Evolutionary conservation across 2,329 filamentous ascomycete genomes (phyloP).

Genomic region (Pseudogymnoascus sp.): DNA sequence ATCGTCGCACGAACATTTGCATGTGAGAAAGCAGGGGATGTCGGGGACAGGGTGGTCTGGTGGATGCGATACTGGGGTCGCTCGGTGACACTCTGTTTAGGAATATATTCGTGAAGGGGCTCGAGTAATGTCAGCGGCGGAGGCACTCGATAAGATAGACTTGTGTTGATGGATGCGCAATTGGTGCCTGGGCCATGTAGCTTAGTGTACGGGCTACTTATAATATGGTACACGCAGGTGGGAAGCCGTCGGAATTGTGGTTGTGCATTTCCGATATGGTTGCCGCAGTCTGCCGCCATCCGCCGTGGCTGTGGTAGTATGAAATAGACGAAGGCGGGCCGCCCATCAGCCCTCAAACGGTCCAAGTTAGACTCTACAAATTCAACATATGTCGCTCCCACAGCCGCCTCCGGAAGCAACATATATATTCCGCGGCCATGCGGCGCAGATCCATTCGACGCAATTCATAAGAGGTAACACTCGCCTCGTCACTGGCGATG

Average conservation of each 20-base stretch:
- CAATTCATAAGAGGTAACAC: conserved; percentile 66
- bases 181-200: background rate
- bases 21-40: conserved; percentile 7
- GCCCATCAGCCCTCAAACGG: conserved; percentile 2
- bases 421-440: conserved; percentile 77
- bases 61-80: background rate
- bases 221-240: background rate
- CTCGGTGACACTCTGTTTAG: background rate
- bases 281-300: conserved; percentile 1
- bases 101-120: background rate
- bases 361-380: background rate
- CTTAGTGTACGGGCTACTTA: background rate
- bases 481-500: conserved; percentile 78
- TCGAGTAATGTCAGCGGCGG: background rate
- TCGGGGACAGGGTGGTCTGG: background rate
- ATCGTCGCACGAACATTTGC: conserved; percentile 4
- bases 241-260: background rate
- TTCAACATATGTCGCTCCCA: conserved; percentile 16
- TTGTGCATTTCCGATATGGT: background rate
- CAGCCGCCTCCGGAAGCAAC: conserved; percentile 25
- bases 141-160: background rate
- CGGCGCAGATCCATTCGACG: conserved; percentile 69
- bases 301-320: background rate
- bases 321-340: conserved; percentile 5
- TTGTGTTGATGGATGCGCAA: background rate